A percentile compares a stretch with the other conserved stretches of the same genome.
phyloP scores from a whole-genome alignment of 2,329 filamentous ascomycete genomes.

The Lojkania enalia region DNA sequence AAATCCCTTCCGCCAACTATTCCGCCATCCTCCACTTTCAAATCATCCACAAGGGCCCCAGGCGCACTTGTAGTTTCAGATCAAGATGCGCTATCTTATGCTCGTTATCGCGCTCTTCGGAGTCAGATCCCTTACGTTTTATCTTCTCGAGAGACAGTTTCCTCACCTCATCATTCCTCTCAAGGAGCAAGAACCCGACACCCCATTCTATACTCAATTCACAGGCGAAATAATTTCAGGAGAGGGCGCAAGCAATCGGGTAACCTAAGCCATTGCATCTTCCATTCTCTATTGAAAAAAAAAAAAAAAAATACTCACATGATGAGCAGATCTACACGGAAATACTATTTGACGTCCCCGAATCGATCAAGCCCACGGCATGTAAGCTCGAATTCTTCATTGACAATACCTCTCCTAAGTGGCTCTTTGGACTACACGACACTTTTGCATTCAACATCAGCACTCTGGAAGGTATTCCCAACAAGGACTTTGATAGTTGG shows the following conservation, averaged over 20 bases:
- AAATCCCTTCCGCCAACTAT: no score
- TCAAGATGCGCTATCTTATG: conserved; percentile 27
- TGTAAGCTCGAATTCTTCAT: conserved; percentile 34
- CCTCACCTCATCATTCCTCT: conserved; percentile 42
- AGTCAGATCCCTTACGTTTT: conserved; percentile 1
- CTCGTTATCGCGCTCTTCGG: conserved; percentile 14
- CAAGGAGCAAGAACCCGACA: conserved; percentile 22
- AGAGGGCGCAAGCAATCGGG: neutral
- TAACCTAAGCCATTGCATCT: neutral
- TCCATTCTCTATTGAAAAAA: neutral
- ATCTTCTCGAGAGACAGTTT: conserved; percentile 25
- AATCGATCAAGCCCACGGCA: conserved; percentile 21
- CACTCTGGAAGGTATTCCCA: conserved; percentile 17
- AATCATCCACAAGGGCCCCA: no score
- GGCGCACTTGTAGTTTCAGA: no score
- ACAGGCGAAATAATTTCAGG: conserved; percentile 21
- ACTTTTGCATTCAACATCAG: conserved; percentile 33
- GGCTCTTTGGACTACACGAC: conserved; percentile 18
- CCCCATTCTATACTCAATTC: conserved; percentile 26
- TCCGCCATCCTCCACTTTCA: no score
- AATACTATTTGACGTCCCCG: conserved; percentile 38
- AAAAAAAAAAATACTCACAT: no score
- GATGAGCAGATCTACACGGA: conserved; percentile 34
- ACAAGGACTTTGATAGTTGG: conserved; percentile 36
- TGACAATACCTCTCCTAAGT: conserved; percentile 20